Base-by-base conservation (phyloP, 2,329 filamentous ascomycete species). In the Hypoxylon sp. region DNA sequence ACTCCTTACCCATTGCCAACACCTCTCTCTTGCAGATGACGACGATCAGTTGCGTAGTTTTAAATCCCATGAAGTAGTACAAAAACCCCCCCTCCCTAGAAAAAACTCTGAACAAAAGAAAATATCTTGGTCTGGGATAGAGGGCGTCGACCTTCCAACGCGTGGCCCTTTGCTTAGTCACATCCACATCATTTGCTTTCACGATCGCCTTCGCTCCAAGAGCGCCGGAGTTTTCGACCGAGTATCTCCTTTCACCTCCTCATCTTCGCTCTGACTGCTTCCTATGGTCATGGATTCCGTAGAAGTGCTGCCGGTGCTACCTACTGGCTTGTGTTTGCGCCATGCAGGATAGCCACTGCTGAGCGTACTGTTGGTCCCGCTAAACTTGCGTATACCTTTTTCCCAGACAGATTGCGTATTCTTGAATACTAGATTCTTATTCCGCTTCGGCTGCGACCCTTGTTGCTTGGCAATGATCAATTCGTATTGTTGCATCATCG, bases 401-500 rank as follows among this genome's bases (percentile, higher is more conserved):
- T 70, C 67, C 70, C 72, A 75, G 1, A 59, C 67, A 0, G 69
- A 65, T 5, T 70, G 67, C 3, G 57, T 67, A 7, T 69, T 65
- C 36, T 68, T 51, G 12, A 59, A 64, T 16, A 71, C 56, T 16
- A 71, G 70, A 52, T 70, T 75, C 28, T 55, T 67, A 7, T 63
- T 70, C 40, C 62, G 72, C 38, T 55, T 70, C 9, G 71, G 32
- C 20, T 70, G 65, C 7, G 68, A 56, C 7, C 46, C 46, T 38
- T 73, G 72, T 53, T 71, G 70, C 52, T 74, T 75, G 1, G 74
- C 69, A 24, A 77, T 73, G 55, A 77, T 75, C 40, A 77, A 57
- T 62, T 83, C 82, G 64, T 84, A 80, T 59, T 86, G 84, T 14
- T 78, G 75, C 38, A 78, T 74, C 80, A 85, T 83, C 20, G 82